Evolutionary conservation across 306 rosid species (phyloP), one percentile per base, ranked within the genome.

Genomic region (Hippophae rhamnoides): DNA sequence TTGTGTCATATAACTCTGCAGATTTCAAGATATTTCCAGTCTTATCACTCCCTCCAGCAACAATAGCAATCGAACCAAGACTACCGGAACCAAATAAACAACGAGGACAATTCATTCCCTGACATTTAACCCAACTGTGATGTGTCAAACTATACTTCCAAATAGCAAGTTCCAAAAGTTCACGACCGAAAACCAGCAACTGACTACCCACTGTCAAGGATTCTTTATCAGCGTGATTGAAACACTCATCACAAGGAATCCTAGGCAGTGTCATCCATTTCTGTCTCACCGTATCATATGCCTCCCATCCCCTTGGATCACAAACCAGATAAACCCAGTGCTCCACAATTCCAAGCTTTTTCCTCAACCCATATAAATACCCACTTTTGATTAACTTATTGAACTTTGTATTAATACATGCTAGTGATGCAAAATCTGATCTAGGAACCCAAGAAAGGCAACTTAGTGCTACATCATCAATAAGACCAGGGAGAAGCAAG

Each of bases 181-280:
- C 96, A 9, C 98, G 85, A 46, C 98, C 96, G 8, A 92, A 92
- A 56, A 92, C 96, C 79, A 92, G 55, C 51, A 92, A 71, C 66
- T 92, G 88, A 52, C 81, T 71, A 42, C 87, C 98, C 53, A 92
- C 93, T 8, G 98, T 89, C 80, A 92, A 72, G 41, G 96, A 92
- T 82, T 92, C 98, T 74, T 87, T 92, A 71, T 92, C 98, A 9
- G 98, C 95, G 47, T 81, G 89, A 70, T 83, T 85, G 61, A 92
- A 92, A 68, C 98, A 92, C 68, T 92, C 98, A 27, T 92, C 98
- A 69, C 98, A 92, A 48, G 98, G 98, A 61, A 85, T 88, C 76
- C 75, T 85, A 49, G 98, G 96, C 62, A 92, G 80, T 11, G 88
- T 13, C 74, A 80, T 85, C 98, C 98, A 92, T 67, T 74, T 85